These are phyloP conservation scores for Beta lomatogona DNA, from an alignment of 179 eudicot species.

Conservation along the genomic window DNA sequence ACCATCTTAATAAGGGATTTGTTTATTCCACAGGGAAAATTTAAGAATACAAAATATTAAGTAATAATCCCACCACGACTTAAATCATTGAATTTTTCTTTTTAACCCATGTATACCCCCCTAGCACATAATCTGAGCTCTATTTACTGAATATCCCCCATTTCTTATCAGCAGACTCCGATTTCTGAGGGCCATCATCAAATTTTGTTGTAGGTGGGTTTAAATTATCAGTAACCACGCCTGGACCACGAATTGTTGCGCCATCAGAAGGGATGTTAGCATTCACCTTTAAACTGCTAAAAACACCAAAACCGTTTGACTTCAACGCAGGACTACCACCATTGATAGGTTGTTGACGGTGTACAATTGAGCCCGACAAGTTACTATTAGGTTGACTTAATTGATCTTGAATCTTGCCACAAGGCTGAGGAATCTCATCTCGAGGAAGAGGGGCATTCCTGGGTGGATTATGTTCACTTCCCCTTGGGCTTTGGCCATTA, in stretches of 20 bases:
- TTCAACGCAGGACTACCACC: conserved; percentile 17
- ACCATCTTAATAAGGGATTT: not conserved
- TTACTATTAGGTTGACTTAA: conserved; percentile 15
- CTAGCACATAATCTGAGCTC: conserved; percentile 13
- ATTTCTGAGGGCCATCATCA: conserved; percentile 6
- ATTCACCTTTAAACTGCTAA: conserved; percentile 30
- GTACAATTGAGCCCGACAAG: conserved; percentile 8
- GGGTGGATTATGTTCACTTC: conserved; percentile 16
- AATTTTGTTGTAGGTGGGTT: conserved; percentile 20
- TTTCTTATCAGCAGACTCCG: conserved; percentile 19
- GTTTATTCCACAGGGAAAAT: not conserved
- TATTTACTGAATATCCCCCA: conserved; percentile 40
- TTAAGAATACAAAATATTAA: conserved; percentile 6
- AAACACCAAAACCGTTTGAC: conserved; percentile 34
- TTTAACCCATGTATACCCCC: conserved; percentile 10
- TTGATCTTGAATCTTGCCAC: not conserved
- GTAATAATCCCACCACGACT: not conserved
- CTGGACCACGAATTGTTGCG: conserved; percentile 11
- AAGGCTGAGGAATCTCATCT: conserved; percentile 15
- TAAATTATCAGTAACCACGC: not conserved
- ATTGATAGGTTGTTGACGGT: conserved; percentile 1
- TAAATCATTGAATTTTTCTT: not conserved
- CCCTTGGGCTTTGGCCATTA: conserved; percentile 16
- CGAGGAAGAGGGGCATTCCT: conserved; percentile 23
- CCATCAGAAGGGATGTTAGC: conserved; percentile 15